These are phyloP conservation scores for Cucurbita ficifolia DNA, from an alignment of 306 rosid genomes.

Conservation along the genomic window DNA sequence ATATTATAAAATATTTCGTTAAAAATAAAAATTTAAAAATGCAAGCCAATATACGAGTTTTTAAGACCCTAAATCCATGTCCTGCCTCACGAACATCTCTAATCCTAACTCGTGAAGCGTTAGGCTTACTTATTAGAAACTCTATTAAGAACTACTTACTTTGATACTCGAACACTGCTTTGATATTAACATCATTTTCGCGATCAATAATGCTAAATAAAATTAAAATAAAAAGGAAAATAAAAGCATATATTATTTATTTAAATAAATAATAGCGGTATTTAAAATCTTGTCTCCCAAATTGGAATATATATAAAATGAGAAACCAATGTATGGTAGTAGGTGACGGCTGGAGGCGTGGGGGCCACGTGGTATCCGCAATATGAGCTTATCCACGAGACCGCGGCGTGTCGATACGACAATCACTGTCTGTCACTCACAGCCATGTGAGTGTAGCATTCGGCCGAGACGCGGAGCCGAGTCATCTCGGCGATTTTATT, in stretches of 20 bases:
- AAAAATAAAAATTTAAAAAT: too few relatives aligned
- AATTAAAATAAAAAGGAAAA: too few relatives aligned
- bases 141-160: too few relatives aligned
- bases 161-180: too few relatives aligned
- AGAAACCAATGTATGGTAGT: background rate
- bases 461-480: slow-evolving; percentile 13
- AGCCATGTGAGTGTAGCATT: background rate
- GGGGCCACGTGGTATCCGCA: background rate
- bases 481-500: background rate
- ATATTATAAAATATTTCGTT: too few relatives aligned
- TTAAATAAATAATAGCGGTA: background rate
- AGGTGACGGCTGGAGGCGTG: background rate
- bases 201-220: too few relatives aligned
- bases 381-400: background rate
- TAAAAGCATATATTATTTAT: too few relatives aligned
- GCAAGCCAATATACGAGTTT: background rate
- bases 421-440: background rate
- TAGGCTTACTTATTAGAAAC: too few relatives aligned
- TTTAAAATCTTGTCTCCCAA: background rate
- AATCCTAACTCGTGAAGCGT: too few relatives aligned
- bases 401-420: background rate
- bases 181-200: too few relatives aligned
- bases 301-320: background rate
- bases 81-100: too few relatives aligned
- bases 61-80: too few relatives aligned